Conservation (phyloP, 2,329 filamentous ascomycete genomes). For the Periconia digitata region DNA sequence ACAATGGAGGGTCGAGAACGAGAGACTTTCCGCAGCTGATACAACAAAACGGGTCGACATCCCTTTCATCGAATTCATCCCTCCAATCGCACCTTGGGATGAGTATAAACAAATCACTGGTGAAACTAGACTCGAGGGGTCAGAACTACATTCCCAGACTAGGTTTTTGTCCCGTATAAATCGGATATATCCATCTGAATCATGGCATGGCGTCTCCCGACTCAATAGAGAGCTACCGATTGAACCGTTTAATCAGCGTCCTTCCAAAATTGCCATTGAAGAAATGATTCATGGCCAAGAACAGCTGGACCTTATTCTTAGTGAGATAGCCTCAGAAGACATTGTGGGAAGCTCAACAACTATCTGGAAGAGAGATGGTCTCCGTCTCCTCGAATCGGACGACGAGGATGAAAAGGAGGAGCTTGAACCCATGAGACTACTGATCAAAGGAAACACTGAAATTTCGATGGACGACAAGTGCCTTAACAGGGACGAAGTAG, state of each 20-base stretch:
- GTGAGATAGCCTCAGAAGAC: slow-evolving; percentile 31
- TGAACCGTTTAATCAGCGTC: slow-evolving; percentile 50
- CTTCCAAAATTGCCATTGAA: slow-evolving; percentile 41
- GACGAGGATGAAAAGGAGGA: slow-evolving; percentile 44
- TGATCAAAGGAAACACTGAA: slow-evolving; percentile 16
- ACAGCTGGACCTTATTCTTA: slow-evolving; percentile 39
- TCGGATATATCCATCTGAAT: slow-evolving; percentile 26
- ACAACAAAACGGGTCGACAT: slow-evolving; percentile 53
- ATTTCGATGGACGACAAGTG: not conserved
- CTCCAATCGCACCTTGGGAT: slow-evolving; percentile 52
- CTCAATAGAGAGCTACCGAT: slow-evolving; percentile 49
- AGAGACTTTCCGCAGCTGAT: slow-evolving; percentile 51
- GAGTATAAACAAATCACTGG: slow-evolving; percentile 21
- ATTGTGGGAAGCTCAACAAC: slow-evolving; percentile 45
- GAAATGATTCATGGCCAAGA: slow-evolving; percentile 46
- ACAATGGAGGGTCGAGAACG: slow-evolving; percentile 42
- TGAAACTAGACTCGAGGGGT: slow-evolving; percentile 9
- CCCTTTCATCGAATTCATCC: slow-evolving; percentile 49
- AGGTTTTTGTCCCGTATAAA: slow-evolving; percentile 39
- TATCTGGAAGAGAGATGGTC: slow-evolving; percentile 52
- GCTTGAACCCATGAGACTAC: slow-evolving; percentile 18
- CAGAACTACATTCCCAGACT: slow-evolving; percentile 33
- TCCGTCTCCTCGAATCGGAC: slow-evolving; percentile 47
- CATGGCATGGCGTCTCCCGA: slow-evolving; percentile 47
- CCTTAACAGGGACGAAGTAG: not conserved